Percentiles rank a stretch among this genome's conserved stretches.
Evolutionary conservation across 805 yeast genomes (phyloP).

Genomic region (Limtongia smithiae): DNA sequence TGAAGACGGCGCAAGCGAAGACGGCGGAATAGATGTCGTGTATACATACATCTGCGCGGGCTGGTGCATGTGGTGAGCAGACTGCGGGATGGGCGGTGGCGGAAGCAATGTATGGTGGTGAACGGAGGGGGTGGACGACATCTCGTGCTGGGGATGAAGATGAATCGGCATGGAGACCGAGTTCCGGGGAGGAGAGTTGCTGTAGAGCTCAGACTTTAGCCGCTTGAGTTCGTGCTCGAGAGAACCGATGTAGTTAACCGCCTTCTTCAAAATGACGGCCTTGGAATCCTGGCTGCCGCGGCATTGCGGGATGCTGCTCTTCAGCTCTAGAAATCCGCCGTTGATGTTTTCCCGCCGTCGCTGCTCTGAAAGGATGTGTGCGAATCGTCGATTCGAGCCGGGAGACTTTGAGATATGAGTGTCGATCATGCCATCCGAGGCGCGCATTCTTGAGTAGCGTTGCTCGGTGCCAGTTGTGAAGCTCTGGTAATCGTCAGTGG

Average conservation of each 20-base stretch:
- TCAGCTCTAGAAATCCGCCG: conserved; percentile 45
- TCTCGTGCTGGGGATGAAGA: neutral
- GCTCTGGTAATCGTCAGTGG: neutral
- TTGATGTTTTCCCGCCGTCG: conserved; percentile 46
- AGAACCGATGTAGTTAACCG: conserved; percentile 42
- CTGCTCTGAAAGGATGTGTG: conserved; percentile 48
- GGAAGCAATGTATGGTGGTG: neutral
- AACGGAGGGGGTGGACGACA: neutral
- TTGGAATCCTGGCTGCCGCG: conserved; percentile 46
- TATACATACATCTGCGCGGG: neutral
- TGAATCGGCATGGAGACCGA: neutral
- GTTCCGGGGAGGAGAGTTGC: neutral
- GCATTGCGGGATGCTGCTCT: conserved; percentile 42
- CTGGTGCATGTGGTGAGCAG: neutral
- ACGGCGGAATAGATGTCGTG: neutral
- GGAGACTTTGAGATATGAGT: conserved; percentile 3
- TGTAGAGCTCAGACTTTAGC: conserved; percentile 20
- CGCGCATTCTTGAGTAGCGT: neutral
- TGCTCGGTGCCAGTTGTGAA: neutral
- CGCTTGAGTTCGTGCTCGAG: conserved; percentile 37
- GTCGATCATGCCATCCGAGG: neutral
- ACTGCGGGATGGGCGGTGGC: neutral
- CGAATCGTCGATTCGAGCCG: conserved; percentile 35
- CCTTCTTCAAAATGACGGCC: conserved; percentile 45
- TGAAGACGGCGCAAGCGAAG: neutral